Percentiles rank a stretch among this genome's conserved stretches.
phyloP scores from a whole-genome alignment of 2,329 filamentous ascomycete species.

The Podosphaera fusca region DNA sequence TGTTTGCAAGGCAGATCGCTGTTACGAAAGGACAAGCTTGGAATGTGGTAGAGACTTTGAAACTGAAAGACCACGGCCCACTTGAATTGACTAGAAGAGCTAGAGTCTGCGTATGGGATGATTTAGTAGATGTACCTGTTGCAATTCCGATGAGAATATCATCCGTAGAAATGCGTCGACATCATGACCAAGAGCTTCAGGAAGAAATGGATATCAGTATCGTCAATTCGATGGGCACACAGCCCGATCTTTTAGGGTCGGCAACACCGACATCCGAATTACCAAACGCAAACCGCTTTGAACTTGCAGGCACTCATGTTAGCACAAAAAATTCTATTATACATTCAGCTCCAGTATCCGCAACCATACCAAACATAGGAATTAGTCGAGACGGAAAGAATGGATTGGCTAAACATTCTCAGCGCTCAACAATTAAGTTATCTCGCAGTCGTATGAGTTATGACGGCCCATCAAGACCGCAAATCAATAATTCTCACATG shows the following conservation, averaged over 20 bases:
- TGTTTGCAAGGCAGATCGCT: constrained; percentile 95
- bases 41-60: constrained; percentile 96
- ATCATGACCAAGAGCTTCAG: constrained; percentile 30
- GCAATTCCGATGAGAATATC: constrained; percentile 73
- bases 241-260: constrained; percentile 38
- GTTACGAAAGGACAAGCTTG: constrained; percentile 99
- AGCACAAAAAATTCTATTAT: constrained; percentile 11
- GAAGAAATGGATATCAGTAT: constrained; percentile 87
- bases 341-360: constrained; percentile 5
- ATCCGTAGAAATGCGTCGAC: constrained; percentile 61
- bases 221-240: constrained; percentile 32
- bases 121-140: constrained; percentile 84
- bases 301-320: constrained; percentile 26
- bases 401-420: constrained; percentile 12
- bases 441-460: constrained; percentile 15
- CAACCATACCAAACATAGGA: constrained; percentile 4
- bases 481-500: constrained; percentile 4
- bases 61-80: constrained; percentile 76
- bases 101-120: constrained; percentile 93
- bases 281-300: constrained; percentile 55
- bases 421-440: constrained; percentile 10
- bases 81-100: constrained; percentile 76
- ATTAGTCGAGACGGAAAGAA: constrained; percentile 6
- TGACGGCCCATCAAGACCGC: constrained; percentile 14
- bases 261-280: constrained; percentile 36